Conservation (phyloP, 2,329 filamentous ascomycete genomes). For the Arthrobotrys musiformis region DNA sequence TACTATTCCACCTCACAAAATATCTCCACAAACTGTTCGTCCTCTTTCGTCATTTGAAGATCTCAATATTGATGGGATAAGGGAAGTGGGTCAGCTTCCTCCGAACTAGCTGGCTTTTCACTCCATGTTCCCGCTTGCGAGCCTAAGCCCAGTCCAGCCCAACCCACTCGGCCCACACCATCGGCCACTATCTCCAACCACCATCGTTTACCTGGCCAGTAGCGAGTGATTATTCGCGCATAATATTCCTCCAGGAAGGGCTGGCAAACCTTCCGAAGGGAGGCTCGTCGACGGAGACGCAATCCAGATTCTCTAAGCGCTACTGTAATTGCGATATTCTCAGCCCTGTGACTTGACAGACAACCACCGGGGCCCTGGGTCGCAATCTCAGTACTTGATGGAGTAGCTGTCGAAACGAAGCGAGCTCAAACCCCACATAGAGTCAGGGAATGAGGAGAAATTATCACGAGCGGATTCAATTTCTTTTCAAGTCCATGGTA, state of each 20-base stretch:
- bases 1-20: neutral
- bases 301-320: slow-evolving; percentile 11
- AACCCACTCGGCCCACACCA: slow-evolving; percentile 23
- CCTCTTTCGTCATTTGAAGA: slow-evolving; percentile 36
- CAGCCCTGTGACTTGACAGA: slow-evolving; percentile 35
- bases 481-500: slow-evolving; percentile 33
- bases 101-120: slow-evolving; percentile 13
- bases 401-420: slow-evolving; percentile 28
- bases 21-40: neutral
- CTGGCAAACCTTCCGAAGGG: slow-evolving; percentile 39
- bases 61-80: slow-evolving; percentile 45
- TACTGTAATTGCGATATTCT: slow-evolving; percentile 44
- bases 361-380: slow-evolving; percentile 21
- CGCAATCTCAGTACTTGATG: slow-evolving; percentile 13
- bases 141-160: slow-evolving; percentile 13
- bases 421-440: neutral
- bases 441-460: slow-evolving; percentile 34
- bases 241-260: slow-evolving; percentile 46
- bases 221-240: slow-evolving; percentile 55
- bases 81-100: slow-evolving; percentile 33
- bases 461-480: slow-evolving; percentile 44
- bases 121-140: slow-evolving; percentile 28
- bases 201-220: slow-evolving; percentile 53
- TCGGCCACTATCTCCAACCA: slow-evolving; percentile 24
- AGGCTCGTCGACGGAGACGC: slow-evolving; percentile 41